These are phyloP conservation scores for Vaccinium myrtillus DNA, from an alignment of 148 eudicot genomes.

Conservation along the genomic window DNA sequence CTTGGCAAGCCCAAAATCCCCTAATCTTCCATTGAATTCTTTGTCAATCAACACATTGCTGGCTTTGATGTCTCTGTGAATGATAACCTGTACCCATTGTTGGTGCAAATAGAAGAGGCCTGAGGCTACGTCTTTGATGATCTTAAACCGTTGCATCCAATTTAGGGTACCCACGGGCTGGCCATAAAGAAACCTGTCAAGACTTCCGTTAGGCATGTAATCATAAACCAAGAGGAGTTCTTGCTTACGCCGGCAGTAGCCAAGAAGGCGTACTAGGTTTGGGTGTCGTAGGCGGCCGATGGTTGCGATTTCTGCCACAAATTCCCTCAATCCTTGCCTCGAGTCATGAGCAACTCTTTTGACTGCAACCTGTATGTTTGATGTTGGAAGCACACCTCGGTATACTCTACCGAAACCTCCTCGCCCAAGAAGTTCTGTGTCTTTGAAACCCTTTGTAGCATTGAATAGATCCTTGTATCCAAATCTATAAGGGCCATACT, in stretches of 20 bases:
- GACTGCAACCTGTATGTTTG: not conserved
- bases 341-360: conserved; percentile 4
- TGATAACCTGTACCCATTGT: too few species aligned
- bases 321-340: conserved; percentile 12
- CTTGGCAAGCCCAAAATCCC: conserved; percentile 16
- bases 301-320: conserved; percentile 16
- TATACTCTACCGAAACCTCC: conserved; percentile 11
- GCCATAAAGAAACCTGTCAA: not conserved
- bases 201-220: not conserved
- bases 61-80: too few species aligned
- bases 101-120: too few species aligned
- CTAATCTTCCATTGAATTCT: too few species aligned
- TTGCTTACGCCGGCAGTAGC: conserved; percentile 12
- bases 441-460: conserved; percentile 5
- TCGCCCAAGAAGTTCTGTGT: not conserved
- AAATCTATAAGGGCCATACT: conserved; percentile 9
- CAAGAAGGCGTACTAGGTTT: not conserved
- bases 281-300: not conserved
- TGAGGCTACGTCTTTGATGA: conserved; percentile 10
- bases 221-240: conserved; percentile 8
- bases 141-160: conserved; percentile 9
- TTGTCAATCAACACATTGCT: too few species aligned
- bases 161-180: not conserved
- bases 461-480: not conserved
- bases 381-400: not conserved